These are phyloP conservation scores for Exsudoporus floridanus DNA, from an alignment of 1,284 basidiomycete species.

Conservation along the genomic window DNA sequence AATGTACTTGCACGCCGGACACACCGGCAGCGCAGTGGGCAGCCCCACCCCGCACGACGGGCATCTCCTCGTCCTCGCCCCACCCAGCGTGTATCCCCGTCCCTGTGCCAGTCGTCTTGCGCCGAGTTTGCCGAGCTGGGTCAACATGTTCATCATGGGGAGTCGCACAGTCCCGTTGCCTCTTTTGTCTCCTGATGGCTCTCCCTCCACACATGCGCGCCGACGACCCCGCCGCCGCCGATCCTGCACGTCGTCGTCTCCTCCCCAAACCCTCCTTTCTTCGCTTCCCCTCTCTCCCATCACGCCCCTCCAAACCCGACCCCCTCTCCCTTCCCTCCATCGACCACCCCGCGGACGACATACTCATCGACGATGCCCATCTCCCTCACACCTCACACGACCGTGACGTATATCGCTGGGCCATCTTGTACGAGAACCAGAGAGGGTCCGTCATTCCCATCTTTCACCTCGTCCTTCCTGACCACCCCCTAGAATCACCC, in stretches of 20 bases:
- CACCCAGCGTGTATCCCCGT: constrained; percentile 15
- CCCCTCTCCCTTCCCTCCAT: not conserved
- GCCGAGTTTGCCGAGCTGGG: constrained; percentile 13
- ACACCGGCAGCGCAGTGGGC: constrained; percentile 65
- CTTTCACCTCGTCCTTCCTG: constrained; percentile 3
- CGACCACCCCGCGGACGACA: constrained; percentile 23
- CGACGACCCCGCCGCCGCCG: constrained; percentile 42
- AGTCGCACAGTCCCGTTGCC: not conserved
- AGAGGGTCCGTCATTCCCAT: constrained; percentile 55
- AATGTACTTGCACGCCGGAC: constrained; percentile 65
- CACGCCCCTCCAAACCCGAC: constrained; percentile 7
- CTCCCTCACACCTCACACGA: constrained; percentile 36
- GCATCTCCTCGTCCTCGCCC: constrained; percentile 39
- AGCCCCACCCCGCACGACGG: constrained; percentile 59
- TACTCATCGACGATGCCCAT: constrained; percentile 37
- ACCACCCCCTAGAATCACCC: constrained; percentile 50
- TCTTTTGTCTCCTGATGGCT: constrained; percentile 21
- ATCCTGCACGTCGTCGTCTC: constrained; percentile 47
- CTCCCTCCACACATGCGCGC: constrained; percentile 30
- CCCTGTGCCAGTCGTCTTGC: constrained; percentile 13
- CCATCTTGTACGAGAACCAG: constrained; percentile 75
- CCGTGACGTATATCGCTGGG: constrained; percentile 68
- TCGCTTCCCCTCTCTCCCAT: constrained; percentile 35
- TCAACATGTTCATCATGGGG: constrained; percentile 18
- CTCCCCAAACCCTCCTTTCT: constrained; percentile 33